Conservation (phyloP, 140 eudicot species). For the Oenanthe javanica region DNA sequence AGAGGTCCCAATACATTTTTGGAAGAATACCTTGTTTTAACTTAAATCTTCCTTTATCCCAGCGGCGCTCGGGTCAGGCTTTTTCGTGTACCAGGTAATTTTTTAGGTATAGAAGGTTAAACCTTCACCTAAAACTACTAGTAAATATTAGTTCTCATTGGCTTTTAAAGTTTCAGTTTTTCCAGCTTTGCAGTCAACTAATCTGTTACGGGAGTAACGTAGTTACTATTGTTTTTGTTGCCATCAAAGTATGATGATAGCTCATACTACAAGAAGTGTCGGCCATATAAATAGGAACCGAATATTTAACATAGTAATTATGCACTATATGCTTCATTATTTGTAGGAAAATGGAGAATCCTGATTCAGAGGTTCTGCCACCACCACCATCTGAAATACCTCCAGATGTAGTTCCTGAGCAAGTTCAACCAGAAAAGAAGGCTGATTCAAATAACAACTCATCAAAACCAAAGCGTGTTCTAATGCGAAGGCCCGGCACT, state of each 20-base stretch:
- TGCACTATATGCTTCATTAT: not conserved
- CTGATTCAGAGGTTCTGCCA: slow-evolving; percentile 49
- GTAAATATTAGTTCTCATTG: not conserved
- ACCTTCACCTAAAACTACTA: not conserved
- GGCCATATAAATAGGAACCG: not conserved
- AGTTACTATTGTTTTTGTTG: not conserved
- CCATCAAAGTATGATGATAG: not conserved
- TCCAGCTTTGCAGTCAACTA: not conserved
- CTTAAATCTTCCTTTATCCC: too few relatives aligned
- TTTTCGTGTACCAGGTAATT: not conserved
- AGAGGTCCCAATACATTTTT: not conserved
- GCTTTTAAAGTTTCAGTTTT: not conserved
- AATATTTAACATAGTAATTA: not conserved
- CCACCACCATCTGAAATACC: slow-evolving; percentile 70
- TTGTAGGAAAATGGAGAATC: slow-evolving; percentile 1
- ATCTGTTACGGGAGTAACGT: not conserved
- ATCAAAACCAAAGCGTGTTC: slow-evolving; percentile 32
- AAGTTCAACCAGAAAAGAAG: slow-evolving; percentile 41
- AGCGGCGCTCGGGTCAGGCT: too few relatives aligned
- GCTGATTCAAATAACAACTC: slow-evolving; percentile 12
- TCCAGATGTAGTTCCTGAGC: slow-evolving; percentile 52
- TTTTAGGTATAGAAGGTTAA: too few relatives aligned
- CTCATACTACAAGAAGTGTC: not conserved
- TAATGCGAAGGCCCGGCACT: slow-evolving; percentile 61
- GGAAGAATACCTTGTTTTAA: not conserved